These are phyloP conservation scores for Daldinia eschscholtzii DNA, from an alignment of 2,329 filamentous ascomycete species.

Conservation along the genomic window DNA sequence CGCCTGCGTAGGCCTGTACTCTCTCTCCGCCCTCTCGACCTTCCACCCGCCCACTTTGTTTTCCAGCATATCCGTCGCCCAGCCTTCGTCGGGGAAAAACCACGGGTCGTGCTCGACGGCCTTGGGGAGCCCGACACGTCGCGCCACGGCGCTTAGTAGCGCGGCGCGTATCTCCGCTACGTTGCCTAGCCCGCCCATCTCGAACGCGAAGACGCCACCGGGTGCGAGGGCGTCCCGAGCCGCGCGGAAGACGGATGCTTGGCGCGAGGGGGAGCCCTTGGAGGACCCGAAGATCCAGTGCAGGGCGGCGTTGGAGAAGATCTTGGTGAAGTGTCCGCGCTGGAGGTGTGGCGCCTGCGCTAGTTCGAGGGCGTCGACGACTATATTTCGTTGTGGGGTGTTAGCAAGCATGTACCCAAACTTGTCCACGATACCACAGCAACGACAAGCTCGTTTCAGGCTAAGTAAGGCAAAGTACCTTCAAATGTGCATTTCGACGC, in stretches of 20 bases:
- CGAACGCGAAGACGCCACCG: constrained; percentile 72
- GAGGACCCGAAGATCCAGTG: constrained; percentile 72
- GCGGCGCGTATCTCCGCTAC: constrained; percentile 72
- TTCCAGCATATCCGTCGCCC: constrained; percentile 62
- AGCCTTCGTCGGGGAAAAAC: constrained; percentile 77
- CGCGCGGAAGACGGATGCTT: constrained; percentile 65
- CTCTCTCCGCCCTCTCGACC: constrained; percentile 68
- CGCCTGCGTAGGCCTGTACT: constrained; percentile 74
- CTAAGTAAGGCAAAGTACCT: constrained; percentile 48
- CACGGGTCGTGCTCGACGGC: constrained; percentile 66
- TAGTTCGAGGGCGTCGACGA: constrained; percentile 61
- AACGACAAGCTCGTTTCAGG: not conserved
- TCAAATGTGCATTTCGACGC: constrained; percentile 59
- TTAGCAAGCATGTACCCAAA: not conserved
- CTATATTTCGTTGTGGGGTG: constrained; percentile 48
- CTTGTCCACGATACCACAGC: not conserved
- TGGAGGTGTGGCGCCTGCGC: constrained; percentile 54
- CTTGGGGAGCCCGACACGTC: constrained; percentile 63
- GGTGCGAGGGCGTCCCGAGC: constrained; percentile 66
- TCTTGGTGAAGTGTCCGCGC: constrained; percentile 62
- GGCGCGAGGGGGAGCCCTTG: constrained; percentile 51
- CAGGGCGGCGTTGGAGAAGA: constrained; percentile 75
- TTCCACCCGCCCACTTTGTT: constrained; percentile 61
- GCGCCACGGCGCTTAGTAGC: constrained; percentile 65
- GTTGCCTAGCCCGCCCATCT: constrained; percentile 80